Percentiles rank a stretch among this genome's conserved stretches.
These are phyloP conservation scores for Arabidopsis arenosa DNA, from an alignment of 345 rosid genomes.

Conservation along the genomic window DNA sequence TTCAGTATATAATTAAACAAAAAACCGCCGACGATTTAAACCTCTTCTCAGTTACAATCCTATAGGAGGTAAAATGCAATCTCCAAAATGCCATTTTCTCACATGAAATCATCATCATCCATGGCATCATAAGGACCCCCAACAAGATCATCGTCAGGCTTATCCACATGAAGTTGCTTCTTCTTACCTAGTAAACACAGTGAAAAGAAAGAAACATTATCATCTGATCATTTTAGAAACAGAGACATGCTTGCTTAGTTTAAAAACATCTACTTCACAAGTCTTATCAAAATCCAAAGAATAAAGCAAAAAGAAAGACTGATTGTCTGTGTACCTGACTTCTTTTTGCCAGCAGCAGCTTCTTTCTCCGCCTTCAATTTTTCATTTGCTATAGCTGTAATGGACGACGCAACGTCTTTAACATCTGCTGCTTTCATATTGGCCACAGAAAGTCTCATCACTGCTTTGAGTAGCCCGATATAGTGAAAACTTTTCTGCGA, in stretches of 20 bases:
- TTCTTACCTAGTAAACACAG: conserved; percentile 64
- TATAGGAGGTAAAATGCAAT: neutral
- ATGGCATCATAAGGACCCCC: conserved; percentile 49
- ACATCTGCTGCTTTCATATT: conserved; percentile 84
- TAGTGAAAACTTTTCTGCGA: conserved; percentile 91
- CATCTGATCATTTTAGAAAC: neutral
- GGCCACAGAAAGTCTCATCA: conserved; percentile 80
- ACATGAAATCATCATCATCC: conserved; percentile 86
- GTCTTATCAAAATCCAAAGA: conserved; percentile 6
- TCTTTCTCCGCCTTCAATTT: conserved; percentile 91
- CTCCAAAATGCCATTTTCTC: conserved; percentile 20
- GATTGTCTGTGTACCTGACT: conserved; percentile 59
- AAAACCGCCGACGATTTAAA: conserved; percentile 1
- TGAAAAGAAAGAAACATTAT: neutral
- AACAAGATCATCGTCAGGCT: conserved; percentile 69
- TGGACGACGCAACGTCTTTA: conserved; percentile 81
- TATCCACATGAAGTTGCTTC: conserved; percentile 75
- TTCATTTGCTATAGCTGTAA: conserved; percentile 89
- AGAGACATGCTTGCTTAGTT: neutral
- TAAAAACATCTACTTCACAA: neutral
- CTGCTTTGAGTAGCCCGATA: conserved; percentile 70
- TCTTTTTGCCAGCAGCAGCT: conserved; percentile 85
- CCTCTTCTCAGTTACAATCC: conserved; percentile 26
- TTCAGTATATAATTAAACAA: neutral
- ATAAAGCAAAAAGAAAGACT: neutral